Evolutionary conservation across 2,329 filamentous ascomycete genomes (phyloP), one percentile per base, ranked within the genome.

Genomic region (Zasmidium citrigriseum): DNA sequence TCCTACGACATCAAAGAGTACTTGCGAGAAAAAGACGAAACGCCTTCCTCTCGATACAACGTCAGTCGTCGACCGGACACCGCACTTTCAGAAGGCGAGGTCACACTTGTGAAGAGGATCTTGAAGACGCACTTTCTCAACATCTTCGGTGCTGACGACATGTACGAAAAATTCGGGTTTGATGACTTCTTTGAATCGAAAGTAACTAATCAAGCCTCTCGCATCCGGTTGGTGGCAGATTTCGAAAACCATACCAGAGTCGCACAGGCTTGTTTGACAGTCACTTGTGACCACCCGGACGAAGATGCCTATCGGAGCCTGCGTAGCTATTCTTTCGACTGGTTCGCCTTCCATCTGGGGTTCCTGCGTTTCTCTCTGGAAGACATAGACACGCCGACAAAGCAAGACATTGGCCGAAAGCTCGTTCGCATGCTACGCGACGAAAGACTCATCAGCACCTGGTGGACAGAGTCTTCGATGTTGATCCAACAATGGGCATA

Each of bases 181-280:
- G 49, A 52, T n/a, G 27, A 38, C 25, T 52, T 34, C 49, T 38
- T 52, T 16, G 49, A 38, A 12, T 52, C 49, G 10, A 52, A 52
- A 22, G 7, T 52, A n/a, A 27, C 16, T 2, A n/a, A 38, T 22
- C n/a, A 34, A 52, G 24, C 24, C 16, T 11, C 34, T 21, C 18
- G 21, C 9, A 52, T 52, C 18, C 49, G 49, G 14, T 16, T 52
- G n/a, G 4, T 20, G 10, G 21, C 16, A n/a, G 20, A 49, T 16
- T 14, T 4, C 4, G 49, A 44, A 7, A 22, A 27, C 20, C 27
- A 52, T 38, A 12, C 41, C 22, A 27, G 27, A 27, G 49, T 52
- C 5, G 24, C 27, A 22, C 24, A 52, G 24, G 24, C 34, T 14
- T 52, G 49, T 44, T 38, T 52, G 49, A 38, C 24, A 20, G 27